Evolutionary conservation across 1,284 basidiomycete species (phyloP).

Genomic region (Sanghuangporus sanghuang): DNA sequence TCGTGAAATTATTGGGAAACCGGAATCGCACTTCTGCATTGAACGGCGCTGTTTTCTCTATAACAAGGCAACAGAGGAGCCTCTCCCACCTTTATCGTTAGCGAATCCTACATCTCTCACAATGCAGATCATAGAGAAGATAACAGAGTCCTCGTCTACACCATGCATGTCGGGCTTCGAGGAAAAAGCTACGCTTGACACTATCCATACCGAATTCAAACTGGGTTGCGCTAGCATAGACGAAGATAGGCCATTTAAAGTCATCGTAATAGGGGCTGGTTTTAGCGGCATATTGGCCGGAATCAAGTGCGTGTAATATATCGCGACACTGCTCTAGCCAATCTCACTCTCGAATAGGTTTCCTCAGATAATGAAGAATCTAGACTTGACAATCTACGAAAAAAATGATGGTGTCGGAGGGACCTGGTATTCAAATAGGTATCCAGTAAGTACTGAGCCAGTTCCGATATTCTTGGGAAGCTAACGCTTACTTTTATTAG

Average conservation of each 20-base stretch:
- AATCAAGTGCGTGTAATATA: slow-evolving; percentile 16
- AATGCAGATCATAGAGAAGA: no score
- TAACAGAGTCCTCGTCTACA: no score
- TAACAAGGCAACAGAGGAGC: no score
- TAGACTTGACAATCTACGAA: slow-evolving; percentile 55
- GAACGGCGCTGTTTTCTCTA: no score
- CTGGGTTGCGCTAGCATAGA: slow-evolving; percentile 19
- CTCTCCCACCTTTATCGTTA: no score
- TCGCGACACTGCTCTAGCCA: slow-evolving; percentile 28
- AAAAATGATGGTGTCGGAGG: slow-evolving; percentile 56
- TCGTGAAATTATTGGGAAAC: no score
- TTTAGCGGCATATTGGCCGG: slow-evolving; percentile 27
- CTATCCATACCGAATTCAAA: background rate
- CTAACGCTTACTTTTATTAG: slow-evolving; percentile 19
- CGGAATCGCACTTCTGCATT: no score
- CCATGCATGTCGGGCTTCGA: no score
- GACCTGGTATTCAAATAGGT: slow-evolving; percentile 44
- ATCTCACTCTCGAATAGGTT: slow-evolving; percentile 32
- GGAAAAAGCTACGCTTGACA: background rate
- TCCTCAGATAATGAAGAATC: slow-evolving; percentile 46
- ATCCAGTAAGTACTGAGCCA: slow-evolving; percentile 25
- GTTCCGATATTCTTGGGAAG: background rate
- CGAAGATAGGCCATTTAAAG: slow-evolving; percentile 19
- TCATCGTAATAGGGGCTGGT: slow-evolving; percentile 24
- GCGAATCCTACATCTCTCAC: no score